A percentile compares a stretch with the other conserved stretches of the same genome.
Evolutionary conservation across 2,329 filamentous ascomycete species (phyloP).

Genomic region (Ceratocystis cacaofunesta): DNA sequence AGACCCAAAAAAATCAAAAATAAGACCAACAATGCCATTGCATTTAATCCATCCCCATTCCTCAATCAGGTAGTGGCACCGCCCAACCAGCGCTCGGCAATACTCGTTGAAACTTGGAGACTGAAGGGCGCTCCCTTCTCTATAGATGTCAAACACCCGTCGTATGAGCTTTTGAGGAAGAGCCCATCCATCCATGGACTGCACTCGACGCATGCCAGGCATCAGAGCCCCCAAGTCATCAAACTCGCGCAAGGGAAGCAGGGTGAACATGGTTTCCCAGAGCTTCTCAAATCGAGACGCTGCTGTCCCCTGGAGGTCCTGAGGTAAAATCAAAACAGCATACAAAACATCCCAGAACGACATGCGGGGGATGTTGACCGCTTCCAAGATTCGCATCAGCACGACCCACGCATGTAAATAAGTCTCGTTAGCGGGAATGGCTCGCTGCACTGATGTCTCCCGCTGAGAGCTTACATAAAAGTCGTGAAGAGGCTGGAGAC

Average conservation of each 20-base stretch:
- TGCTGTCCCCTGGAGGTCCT: slow-evolving; percentile 29
- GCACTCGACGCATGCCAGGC: slow-evolving; percentile 22
- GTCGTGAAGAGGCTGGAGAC: slow-evolving; percentile 30
- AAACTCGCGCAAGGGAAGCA: slow-evolving; percentile 48
- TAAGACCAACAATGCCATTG: slow-evolving; percentile 40
- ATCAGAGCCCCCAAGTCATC: slow-evolving; percentile 37
- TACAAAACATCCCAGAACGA: slow-evolving; percentile 48
- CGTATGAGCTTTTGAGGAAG: slow-evolving; percentile 43
- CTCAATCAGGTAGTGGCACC: slow-evolving; percentile 47
- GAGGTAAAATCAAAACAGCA: slow-evolving; percentile 27
- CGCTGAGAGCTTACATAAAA: slow-evolving; percentile 36
- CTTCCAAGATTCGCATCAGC: slow-evolving; percentile 38
- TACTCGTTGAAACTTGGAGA: slow-evolving; percentile 51
- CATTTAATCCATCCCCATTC: slow-evolving; percentile 52
- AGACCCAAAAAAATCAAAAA: slow-evolving; percentile 55
- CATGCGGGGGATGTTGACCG: slow-evolving; percentile 34
- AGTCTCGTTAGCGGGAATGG: slow-evolving; percentile 34
- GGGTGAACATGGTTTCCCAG: slow-evolving; percentile 45
- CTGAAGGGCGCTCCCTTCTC: slow-evolving; percentile 36
- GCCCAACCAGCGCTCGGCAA: slow-evolving; percentile 41
- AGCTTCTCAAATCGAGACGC: slow-evolving; percentile 33
- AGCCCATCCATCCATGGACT: slow-evolving; percentile 40
- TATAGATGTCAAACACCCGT: slow-evolving; percentile 44
- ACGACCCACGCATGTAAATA: slow-evolving; percentile 42
- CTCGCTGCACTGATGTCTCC: slow-evolving; percentile 33